Conservation (phyloP, 2,329 filamentous ascomycete species). For the Aphanoascus verrucosus region DNA sequence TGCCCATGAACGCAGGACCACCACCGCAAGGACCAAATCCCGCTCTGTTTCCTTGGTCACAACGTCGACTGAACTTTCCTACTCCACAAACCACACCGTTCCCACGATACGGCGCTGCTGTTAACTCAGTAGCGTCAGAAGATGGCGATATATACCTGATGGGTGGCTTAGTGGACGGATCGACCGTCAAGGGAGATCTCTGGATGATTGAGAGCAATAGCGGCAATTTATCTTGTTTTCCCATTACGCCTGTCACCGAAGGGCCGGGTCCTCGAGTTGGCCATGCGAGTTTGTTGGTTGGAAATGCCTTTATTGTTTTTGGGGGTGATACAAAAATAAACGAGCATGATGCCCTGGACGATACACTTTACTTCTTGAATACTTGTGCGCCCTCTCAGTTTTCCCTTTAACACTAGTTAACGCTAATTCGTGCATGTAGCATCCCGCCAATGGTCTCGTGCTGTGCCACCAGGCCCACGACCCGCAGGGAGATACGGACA, state of each 20-base stretch:
- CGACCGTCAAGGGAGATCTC: constrained; percentile 89
- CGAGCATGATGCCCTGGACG: constrained; percentile 79
- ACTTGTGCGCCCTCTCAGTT: constrained; percentile 61
- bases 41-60: constrained; percentile 92
- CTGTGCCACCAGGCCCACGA: constrained; percentile 72
- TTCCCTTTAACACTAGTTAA: constrained; percentile 11
- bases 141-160: constrained; percentile 97
- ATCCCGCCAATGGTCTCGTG: constrained; percentile 94
- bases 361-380: constrained; percentile 92
- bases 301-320: constrained; percentile 98
- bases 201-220: constrained; percentile 91
- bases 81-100: constrained; percentile 76
- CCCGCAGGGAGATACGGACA: constrained; percentile 91
- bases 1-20: constrained; percentile 46
- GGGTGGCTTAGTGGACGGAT: constrained; percentile 90
- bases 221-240: constrained; percentile 78
- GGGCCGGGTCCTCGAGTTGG: constrained; percentile 91
- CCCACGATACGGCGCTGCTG: constrained; percentile 90
- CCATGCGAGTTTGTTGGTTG: constrained; percentile 84
- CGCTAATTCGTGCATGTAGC: constrained; percentile 45
- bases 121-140: constrained; percentile 85
- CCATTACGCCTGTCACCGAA: constrained; percentile 81
- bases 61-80: constrained; percentile 75
- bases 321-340: constrained; percentile 97
- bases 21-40: constrained; percentile 49